A percentile compares a stretch with the other conserved stretches of the same genome.
Evolutionary conservation across 768 basidiomycete genomes (phyloP).

Genomic region (Boletellus emodensis): DNA sequence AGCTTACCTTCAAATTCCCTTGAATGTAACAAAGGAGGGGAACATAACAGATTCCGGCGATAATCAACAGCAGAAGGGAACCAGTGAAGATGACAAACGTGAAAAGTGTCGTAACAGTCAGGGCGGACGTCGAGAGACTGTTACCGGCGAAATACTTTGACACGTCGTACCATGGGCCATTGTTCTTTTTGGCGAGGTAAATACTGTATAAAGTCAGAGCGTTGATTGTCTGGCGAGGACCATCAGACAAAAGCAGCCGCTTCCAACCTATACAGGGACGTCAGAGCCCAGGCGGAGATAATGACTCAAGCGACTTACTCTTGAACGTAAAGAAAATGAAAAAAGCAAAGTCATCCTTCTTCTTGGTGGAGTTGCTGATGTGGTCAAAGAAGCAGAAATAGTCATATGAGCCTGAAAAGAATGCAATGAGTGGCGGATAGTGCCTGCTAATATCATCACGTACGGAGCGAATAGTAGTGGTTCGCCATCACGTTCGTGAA

Average conservation of each 20-base stretch:
- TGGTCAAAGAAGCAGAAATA: conserved; percentile 99
- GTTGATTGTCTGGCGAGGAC: conserved; percentile 96
- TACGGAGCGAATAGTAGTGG: conserved; percentile 92
- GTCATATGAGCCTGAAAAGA: conserved; percentile 76
- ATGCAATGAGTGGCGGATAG: background rate
- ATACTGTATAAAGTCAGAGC: conserved; percentile 95
- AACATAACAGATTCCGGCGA: conserved; percentile 85
- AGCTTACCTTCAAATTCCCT: conserved; percentile 86
- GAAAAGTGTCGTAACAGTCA: conserved; percentile 87
- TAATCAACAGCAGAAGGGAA: conserved; percentile 73
- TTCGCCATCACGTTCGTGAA: conserved; percentile 98
- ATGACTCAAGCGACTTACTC: conserved; percentile 48
- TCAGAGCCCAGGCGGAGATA: conserved; percentile 1
- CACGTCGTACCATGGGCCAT: conserved; percentile 61
- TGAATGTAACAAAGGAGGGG: conserved; percentile 95
- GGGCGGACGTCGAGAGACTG: conserved; percentile 70
- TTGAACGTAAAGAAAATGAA: conserved; percentile 99
- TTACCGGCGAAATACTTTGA: conserved; percentile 78
- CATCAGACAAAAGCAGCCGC: conserved; percentile 85
- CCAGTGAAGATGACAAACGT: conserved; percentile 86
- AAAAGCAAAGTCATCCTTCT: conserved; percentile 96
- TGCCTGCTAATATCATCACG: conserved; percentile 26
- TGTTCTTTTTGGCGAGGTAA: conserved; percentile 53
- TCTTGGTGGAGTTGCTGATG: conserved; percentile 93
- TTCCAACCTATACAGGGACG: conserved; percentile 62